A percentile compares a stretch with the other conserved stretches of the same genome.
These are phyloP conservation scores for Wolfiporia cocos DNA, from an alignment of 1,284 basidiomycete species.

Conservation along the genomic window DNA sequence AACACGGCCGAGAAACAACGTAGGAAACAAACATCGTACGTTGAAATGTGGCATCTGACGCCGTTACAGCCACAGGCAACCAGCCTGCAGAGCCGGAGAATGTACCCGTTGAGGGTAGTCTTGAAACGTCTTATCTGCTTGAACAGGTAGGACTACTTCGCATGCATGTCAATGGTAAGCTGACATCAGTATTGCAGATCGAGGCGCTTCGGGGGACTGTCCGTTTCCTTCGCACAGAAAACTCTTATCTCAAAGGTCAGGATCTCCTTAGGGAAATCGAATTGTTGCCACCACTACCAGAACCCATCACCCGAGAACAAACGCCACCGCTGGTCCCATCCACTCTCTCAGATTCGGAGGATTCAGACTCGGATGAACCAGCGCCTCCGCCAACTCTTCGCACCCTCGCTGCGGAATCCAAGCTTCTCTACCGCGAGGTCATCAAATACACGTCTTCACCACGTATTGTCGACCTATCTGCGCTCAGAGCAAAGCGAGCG, in stretches of 20 bases:
- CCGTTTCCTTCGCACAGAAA: conserved; percentile 86
- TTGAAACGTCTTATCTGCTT: conserved; percentile 81
- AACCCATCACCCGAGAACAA: conserved; percentile 36
- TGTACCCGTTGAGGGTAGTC: conserved; percentile 63
- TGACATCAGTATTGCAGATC: conserved; percentile 49
- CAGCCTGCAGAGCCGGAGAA: conserved; percentile 56
- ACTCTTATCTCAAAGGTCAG: conserved; percentile 86
- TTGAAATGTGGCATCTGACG: too few relatives aligned
- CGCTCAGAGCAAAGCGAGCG: conserved; percentile 42
- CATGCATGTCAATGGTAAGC: conserved; percentile 2
- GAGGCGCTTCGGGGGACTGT: conserved; percentile 88
- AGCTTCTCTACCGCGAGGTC: conserved; percentile 77
- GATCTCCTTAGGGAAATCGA: conserved; percentile 82
- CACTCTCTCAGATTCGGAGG: conserved; percentile 54
- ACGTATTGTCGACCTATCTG: conserved; percentile 77
- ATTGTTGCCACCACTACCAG: conserved; percentile 58
- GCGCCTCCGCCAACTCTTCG: conserved; percentile 48
- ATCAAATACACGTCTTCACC: conserved; percentile 76
- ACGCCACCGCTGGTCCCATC: conserved; percentile 63
- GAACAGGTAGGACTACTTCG: conserved; percentile 59
- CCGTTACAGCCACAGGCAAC: conserved; percentile 34
- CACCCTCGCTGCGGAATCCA: conserved; percentile 73
- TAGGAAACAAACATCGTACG: too few relatives aligned
- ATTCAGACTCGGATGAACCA: conserved; percentile 45
- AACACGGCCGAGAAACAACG: conserved; percentile 63